Evolutionary conservation across 352 stramenopile genomes (phyloP).

Genomic region (Phytophthora gonapodyides): DNA sequence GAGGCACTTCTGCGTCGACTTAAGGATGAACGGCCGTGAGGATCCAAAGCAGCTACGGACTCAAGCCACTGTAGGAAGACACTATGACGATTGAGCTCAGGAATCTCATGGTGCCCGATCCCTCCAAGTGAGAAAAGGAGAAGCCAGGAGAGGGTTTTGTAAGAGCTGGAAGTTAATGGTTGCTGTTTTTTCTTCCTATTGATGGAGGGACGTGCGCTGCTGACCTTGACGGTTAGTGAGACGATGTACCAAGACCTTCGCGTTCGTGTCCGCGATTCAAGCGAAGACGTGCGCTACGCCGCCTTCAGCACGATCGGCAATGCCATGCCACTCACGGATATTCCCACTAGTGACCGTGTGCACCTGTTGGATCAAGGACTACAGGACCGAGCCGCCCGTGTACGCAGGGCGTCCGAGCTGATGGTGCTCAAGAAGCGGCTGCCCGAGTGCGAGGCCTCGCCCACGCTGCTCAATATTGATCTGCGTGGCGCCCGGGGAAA

Average conservation of each 20-base stretch:
- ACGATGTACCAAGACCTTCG: slow-evolving; percentile 57
- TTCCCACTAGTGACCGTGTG: slow-evolving; percentile 66
- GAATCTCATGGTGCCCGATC: too few species aligned
- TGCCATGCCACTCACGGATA: slow-evolving; percentile 52
- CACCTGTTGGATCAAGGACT: slow-evolving; percentile 77
- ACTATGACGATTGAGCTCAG: not conserved
- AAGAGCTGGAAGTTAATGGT: not conserved
- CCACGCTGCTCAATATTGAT: slow-evolving; percentile 56
- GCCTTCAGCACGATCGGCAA: slow-evolving; percentile 62
- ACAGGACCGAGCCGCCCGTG: slow-evolving; percentile 60
- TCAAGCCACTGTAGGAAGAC: slow-evolving; percentile 62
- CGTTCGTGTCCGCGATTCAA: slow-evolving; percentile 78
- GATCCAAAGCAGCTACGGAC: slow-evolving; percentile 61
- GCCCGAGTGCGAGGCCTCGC: slow-evolving; percentile 52
- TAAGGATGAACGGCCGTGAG: slow-evolving; percentile 67
- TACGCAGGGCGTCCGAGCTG: slow-evolving; percentile 60
- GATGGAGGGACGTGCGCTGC: slow-evolving; percentile 70
- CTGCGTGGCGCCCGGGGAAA: too few species aligned
- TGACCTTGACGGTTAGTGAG: slow-evolving; percentile 49
- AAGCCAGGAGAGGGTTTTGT: not conserved
- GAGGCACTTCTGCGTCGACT: slow-evolving; percentile 53
- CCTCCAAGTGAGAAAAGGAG: too few species aligned
- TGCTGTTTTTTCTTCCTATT: slow-evolving; percentile 1
- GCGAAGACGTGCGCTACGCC: slow-evolving; percentile 64
- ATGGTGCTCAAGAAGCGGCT: slow-evolving; percentile 80